These are phyloP conservation scores for Diaporthe sp. DNA, from an alignment of 2,329 filamentous ascomycete genomes.

Conservation along the genomic window DNA sequence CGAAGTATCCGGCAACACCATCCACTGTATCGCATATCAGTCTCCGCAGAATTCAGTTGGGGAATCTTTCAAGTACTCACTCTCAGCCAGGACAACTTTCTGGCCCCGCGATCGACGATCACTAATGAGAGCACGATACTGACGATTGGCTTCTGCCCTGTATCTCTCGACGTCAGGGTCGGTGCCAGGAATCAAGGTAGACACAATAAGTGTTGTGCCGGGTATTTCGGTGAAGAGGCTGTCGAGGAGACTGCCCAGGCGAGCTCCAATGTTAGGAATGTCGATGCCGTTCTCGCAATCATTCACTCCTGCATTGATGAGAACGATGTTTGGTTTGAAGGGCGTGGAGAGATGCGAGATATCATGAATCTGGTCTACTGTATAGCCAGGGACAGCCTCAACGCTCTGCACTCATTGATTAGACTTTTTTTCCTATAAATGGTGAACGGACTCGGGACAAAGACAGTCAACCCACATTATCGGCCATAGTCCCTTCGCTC, in stretches of 20 bases:
- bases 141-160: slow-evolving; percentile 12
- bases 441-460: not conserved
- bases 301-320: slow-evolving; percentile 53
- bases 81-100: slow-evolving; percentile 28
- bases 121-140: slow-evolving; percentile 24
- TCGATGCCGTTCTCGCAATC: slow-evolving; percentile 45
- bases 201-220: slow-evolving; percentile 50
- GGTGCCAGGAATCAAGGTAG: slow-evolving; percentile 49
- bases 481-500: slow-evolving; percentile 44
- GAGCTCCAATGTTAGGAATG: slow-evolving; percentile 42
- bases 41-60: not conserved
- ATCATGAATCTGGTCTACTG: slow-evolving; percentile 40
- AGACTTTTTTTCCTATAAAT: not conserved
- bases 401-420: not conserved
- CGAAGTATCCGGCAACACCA: slow-evolving; percentile 1
- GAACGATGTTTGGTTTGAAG: slow-evolving; percentile 44
- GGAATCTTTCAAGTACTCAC: not conserved
- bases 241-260: slow-evolving; percentile 48
- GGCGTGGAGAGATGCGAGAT: slow-evolving; percentile 11
- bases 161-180: slow-evolving; percentile 10
- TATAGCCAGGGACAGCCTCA: slow-evolving; percentile 37
- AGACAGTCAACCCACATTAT: slow-evolving; percentile 45
- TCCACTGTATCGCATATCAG: slow-evolving; percentile 32
- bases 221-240: slow-evolving; percentile 44
- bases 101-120: slow-evolving; percentile 12